A percentile compares a stretch with the other conserved stretches of the same genome.
phyloP scores from a whole-genome alignment of 805 yeast genomes.

The Metschnikowia cubensis region DNA sequence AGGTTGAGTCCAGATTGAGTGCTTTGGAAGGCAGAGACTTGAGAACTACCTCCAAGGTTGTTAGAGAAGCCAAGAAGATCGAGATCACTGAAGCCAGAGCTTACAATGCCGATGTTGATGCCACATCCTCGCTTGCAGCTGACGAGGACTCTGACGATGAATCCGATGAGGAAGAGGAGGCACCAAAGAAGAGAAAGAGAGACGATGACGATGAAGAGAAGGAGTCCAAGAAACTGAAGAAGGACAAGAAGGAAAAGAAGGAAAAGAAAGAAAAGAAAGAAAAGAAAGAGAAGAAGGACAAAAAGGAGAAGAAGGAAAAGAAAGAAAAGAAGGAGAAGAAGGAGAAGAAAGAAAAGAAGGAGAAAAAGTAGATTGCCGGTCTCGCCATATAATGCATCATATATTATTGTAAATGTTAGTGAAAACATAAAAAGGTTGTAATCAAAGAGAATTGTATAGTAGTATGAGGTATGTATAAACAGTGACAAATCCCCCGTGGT shows the following conservation, averaged over 20 bases:
- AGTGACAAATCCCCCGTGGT: too few species aligned
- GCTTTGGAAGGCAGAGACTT: slow-evolving; percentile 95
- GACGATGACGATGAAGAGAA: slow-evolving; percentile 18
- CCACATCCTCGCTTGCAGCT: slow-evolving; percentile 39
- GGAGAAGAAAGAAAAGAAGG: slow-evolving; percentile 40
- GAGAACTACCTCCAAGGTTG: slow-evolving; percentile 81
- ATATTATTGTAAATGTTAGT: slow-evolving; percentile 9
- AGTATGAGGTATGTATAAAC: too few species aligned
- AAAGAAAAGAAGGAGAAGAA: slow-evolving; percentile 36
- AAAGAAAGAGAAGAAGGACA: slow-evolving; percentile 49
- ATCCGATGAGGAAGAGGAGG: slow-evolving; percentile 15
- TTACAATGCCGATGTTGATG: slow-evolving; percentile 93
- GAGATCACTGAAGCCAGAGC: slow-evolving; percentile 81
- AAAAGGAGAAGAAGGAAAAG: slow-evolving; percentile 46
- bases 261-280: slow-evolving; percentile 33
- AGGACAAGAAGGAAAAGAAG: slow-evolving; percentile 24
- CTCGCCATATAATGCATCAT: slow-evolving; percentile 18
- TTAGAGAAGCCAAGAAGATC: slow-evolving; percentile 79
- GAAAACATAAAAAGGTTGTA: background rate
- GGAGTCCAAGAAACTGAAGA: slow-evolving; percentile 16
- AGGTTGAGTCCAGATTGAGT: slow-evolving; percentile 91
- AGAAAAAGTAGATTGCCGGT: slow-evolving; percentile 25
- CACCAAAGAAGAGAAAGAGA: slow-evolving; percentile 17
- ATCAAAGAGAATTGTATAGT: too few species aligned
- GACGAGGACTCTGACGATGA: slow-evolving; percentile 28